Evolutionary conservation across 1,284 basidiomycete genomes (phyloP), one percentile per base, ranked within the genome.

Genomic region (Veloboletus limbatus): DNA sequence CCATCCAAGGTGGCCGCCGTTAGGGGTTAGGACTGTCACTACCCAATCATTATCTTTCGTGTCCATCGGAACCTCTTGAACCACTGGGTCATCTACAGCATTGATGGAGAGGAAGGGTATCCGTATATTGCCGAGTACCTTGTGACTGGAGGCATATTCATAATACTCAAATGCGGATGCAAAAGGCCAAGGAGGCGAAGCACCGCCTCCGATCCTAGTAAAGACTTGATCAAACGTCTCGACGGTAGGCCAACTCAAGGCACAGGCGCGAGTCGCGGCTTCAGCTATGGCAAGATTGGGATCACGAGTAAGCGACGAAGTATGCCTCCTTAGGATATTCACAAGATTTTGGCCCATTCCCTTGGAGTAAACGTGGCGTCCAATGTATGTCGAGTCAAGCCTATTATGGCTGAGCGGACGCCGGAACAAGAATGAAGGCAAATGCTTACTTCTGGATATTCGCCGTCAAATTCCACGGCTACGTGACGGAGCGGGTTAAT

Each of bases 1-100:
- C 95, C 92, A 98, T 25, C 96, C 96, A 14, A 99, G 74, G 70
- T 99, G 96, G 0, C 97, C 97, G 1, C 97, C 96, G 14, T 77
- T 75, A 27, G 75, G 71, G 0, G 96, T 96, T 44, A 90, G 69
- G 11, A 77, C 86, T 60, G 89, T 78, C 9, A 84, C 77, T 10
- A 92, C 79, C 63, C 82, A 81, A 2, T 72, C 69, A 49, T 85
- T 88, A 10, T 72, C 74, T 47, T 75, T 71, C 7, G 77, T 73
- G 49, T 83, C 73, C 53, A 77, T 72, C 4, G 82, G 88, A 33
- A 85, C 69, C 47, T 77, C 75, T 45, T 69, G 77, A 47, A 84
- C 85, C 20, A 98, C 82, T 2, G 97, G 97, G 69, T 99, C 96
- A 67, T 99, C 95, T 31, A 81, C 79, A 1, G 96, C 81, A 62